Evolutionary conservation across 805 yeast genomes (phyloP), one percentile per base, ranked within the genome.

Genomic region (Myxozyma sirexii): DNA sequence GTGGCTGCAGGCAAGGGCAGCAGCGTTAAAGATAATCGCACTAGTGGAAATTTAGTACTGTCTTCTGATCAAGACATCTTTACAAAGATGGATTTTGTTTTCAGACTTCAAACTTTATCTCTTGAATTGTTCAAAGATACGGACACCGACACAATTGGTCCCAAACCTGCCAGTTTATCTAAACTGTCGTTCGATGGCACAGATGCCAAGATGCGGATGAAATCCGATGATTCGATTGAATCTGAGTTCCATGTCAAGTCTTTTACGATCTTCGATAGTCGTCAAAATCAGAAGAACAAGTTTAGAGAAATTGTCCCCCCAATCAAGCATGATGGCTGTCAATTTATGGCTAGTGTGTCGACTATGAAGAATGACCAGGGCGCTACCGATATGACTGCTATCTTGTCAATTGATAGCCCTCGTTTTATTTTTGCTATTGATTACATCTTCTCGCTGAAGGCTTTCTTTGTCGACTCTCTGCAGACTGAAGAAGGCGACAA

Each of bases 281-380:
- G 98, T 65, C 72, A 74, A 24, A 75, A 75, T 5, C 81, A 81
- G 21, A 83, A 80, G 31, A 93, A 88, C 75, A 83, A 83, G 66
- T 93, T 90, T 74, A 81, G 87, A 0, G 87, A 92, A 61, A 84
- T 94, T 33, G 84, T 94, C 44, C 97, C 98, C 0, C 82, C 83
- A 26, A 79, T 82, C 1, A 74, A 79, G 7, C 81, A 84, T 37
- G 84, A 81, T 1, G 83, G 84, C 23, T 78, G 87, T 66, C 98
- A 94, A 70, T 85, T 94, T 62, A 77, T 82, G 75, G 84, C 88
- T 1, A 77, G 77, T 85, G 0, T 78, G 74, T 52, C 82, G 81
- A 1, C 69, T 72, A 2, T 19, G 71, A 67, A 45, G 49, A 64
- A 67, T 38, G 47, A 64, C 48, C 39, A 60, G 13, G 60, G 59